These are phyloP conservation scores for Ophidiomyces ophidiicola DNA, from an alignment of 2,329 filamentous ascomycete species.

Conservation along the genomic window DNA sequence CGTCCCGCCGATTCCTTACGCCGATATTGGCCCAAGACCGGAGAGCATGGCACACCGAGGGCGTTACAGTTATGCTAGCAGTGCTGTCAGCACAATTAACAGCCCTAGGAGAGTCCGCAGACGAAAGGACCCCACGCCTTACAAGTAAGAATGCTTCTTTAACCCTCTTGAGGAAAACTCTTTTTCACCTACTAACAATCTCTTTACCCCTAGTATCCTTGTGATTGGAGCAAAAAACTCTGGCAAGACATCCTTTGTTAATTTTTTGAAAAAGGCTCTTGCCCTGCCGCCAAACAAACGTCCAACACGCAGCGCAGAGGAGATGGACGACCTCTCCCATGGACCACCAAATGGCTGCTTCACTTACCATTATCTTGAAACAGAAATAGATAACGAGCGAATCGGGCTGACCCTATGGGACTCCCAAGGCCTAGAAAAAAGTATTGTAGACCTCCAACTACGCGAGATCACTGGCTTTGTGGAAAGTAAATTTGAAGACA, in stretches of 20 bases:
- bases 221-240: constrained; percentile 77
- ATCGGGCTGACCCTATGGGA: constrained; percentile 94
- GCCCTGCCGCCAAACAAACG: constrained; percentile 73
- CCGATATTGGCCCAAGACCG: constrained; percentile 67
- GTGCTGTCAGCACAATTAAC: constrained; percentile 79
- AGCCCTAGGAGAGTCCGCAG: constrained; percentile 82
- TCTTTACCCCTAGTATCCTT: constrained; percentile 53
- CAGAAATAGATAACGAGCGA: constrained; percentile 83
- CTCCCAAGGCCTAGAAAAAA: constrained; percentile 88
- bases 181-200: neutral
- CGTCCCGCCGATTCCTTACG: constrained; percentile 28
- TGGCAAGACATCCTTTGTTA: constrained; percentile 93
- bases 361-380: constrained; percentile 80
- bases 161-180: neutral
- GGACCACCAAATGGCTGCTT: constrained; percentile 54
- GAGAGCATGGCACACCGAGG: constrained; percentile 96
- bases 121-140: constrained; percentile 92
- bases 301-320: constrained; percentile 44
- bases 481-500: constrained; percentile 97
- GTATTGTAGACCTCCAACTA: constrained; percentile 84
- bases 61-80: constrained; percentile 91
- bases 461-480: constrained; percentile 84
- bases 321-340: constrained; percentile 41
- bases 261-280: constrained; percentile 81
- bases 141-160: constrained; percentile 62